Conservation (phyloP, 1,284 basidiomycete genomes). For the Tilletia walkeri region DNA sequence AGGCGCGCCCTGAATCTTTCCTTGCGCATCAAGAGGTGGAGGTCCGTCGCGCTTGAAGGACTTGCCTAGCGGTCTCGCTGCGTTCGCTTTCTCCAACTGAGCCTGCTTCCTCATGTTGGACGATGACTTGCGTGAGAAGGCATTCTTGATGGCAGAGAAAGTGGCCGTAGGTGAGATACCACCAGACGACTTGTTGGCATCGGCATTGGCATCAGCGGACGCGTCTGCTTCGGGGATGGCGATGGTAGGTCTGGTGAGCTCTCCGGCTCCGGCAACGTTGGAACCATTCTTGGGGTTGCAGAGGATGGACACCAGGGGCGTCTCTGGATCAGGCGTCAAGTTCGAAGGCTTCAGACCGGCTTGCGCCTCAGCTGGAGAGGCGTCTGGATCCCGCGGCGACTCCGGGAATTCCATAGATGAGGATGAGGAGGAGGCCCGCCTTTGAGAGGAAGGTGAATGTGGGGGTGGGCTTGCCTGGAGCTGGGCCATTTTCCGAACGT, state of each 20-base stretch:
- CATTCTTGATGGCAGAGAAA: conserved; percentile 34
- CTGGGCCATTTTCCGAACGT: too few species aligned
- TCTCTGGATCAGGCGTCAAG: not conserved
- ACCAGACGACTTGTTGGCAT: not conserved
- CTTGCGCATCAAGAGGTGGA: conserved; percentile 18
- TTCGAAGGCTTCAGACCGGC: not conserved
- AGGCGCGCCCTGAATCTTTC: conserved; percentile 35
- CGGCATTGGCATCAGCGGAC: not conserved
- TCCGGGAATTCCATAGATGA: not conserved
- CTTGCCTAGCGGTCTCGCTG: conserved; percentile 33
- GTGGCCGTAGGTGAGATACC: conserved; percentile 1
- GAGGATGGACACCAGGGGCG: conserved; percentile 13
- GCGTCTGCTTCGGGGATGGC: conserved; percentile 6
- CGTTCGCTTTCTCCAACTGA: not conserved
- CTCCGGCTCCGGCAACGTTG: not conserved
- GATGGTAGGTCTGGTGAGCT: conserved; percentile 9
- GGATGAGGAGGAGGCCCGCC: not conserved
- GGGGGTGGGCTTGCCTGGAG: too few species aligned
- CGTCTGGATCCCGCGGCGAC: not conserved
- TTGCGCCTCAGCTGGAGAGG: not conserved
- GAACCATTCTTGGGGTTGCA: conserved; percentile 9
- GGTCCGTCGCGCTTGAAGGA: conserved; percentile 36
- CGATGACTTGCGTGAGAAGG: conserved; percentile 35
- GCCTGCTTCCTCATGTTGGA: conserved; percentile 38
- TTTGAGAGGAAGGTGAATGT: not conserved